Conservation (phyloP, 306 rosid species). For the Notholithocarpus densiflorus region DNA sequence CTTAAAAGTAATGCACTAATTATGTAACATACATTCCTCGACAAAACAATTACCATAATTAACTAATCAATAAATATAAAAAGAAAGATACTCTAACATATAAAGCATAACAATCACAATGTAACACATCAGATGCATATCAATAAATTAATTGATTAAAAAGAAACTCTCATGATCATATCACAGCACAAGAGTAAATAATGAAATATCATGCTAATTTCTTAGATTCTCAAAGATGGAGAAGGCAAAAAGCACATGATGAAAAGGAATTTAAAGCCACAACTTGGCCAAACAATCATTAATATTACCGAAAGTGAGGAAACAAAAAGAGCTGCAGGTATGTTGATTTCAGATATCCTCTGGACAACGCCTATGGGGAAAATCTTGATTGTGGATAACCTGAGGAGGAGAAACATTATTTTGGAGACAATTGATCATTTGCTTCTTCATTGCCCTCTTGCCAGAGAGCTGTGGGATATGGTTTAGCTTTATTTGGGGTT, state of each 20-base stretch:
- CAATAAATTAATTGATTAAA: no score
- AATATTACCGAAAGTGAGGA: not conserved
- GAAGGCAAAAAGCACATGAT: not conserved
- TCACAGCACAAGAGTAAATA: no score
- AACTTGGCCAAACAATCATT: not conserved
- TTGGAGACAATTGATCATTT: no score
- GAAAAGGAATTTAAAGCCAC: not conserved
- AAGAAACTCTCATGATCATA: no score
- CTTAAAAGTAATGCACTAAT: not conserved
- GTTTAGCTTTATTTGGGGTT: no score
- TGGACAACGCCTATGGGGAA: no score
- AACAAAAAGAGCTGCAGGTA: not conserved
- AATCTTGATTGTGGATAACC: no score
- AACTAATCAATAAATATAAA: not conserved
- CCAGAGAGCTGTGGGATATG: no score
- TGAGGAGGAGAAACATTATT: no score
- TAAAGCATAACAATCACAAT: not conserved
- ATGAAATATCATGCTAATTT: not conserved
- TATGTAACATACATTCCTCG: not conserved
- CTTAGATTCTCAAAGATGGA: slow-evolving; percentile 1
- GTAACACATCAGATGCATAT: not conserved
- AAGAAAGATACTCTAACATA: not conserved
- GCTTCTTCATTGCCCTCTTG: no score
- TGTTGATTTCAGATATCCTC: no score
- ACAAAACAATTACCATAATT: not conserved